Conservation (phyloP, 176 grass and related monocot species). For the Hsuehochloa calcarea region DNA sequence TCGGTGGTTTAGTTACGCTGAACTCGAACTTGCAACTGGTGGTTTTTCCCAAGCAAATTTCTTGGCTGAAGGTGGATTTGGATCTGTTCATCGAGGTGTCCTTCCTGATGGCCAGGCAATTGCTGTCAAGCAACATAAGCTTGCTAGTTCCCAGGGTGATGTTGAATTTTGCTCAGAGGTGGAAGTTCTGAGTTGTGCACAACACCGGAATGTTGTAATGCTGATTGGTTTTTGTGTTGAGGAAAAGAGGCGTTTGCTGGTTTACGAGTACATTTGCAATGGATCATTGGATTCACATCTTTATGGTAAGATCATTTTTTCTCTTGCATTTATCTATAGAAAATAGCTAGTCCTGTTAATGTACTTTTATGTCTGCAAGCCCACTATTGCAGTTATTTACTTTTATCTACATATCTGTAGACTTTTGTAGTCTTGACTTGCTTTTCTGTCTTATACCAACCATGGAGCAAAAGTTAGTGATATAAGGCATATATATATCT, state of each 20-base stretch:
- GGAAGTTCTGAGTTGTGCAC: constrained; percentile 97
- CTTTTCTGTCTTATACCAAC: not conserved
- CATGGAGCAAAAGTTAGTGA: not conserved
- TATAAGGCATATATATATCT: not conserved
- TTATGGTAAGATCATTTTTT: constrained; percentile 60
- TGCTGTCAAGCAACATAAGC: constrained; percentile 98
- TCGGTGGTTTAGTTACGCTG: constrained; percentile 90
- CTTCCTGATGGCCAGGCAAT: constrained; percentile 94
- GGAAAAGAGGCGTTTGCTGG: constrained; percentile 91
- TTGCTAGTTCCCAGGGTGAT: constrained; percentile 95
- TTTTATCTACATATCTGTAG: not conserved
- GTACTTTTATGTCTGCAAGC: not conserved
- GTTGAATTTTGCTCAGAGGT: constrained; percentile 98
- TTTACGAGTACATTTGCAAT: constrained; percentile 99
- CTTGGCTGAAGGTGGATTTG: constrained; percentile 96
- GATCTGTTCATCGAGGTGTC: constrained; percentile 94
- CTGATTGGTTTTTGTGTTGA: constrained; percentile 97
- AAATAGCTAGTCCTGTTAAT: not conserved
- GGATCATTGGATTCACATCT: constrained; percentile 97
- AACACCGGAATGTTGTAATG: constrained; percentile 99
- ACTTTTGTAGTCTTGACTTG: not conserved
- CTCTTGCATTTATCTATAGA: constrained; percentile 14
- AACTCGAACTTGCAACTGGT: constrained; percentile 91
- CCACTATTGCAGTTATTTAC: not conserved
- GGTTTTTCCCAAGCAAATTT: constrained; percentile 95